Conservation (phyloP, 129 eudicot species). For the Logfia minima region DNA sequence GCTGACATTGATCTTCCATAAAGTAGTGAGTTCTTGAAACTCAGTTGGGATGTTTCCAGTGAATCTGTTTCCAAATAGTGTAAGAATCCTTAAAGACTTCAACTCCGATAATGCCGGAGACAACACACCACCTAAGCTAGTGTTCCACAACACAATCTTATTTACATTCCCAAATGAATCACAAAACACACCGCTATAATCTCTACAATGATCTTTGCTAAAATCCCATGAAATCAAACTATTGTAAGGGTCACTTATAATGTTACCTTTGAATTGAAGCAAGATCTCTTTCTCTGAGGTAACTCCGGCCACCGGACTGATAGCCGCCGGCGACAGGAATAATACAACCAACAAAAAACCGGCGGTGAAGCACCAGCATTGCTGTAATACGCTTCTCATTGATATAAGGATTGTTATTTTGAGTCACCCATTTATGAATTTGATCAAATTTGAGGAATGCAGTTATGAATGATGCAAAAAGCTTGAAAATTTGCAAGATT, state of each 20-base stretch:
- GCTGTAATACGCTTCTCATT: slow-evolving; percentile 49
- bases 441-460: slow-evolving; percentile 16
- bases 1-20: slow-evolving; percentile 94
- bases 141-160: slow-evolving; percentile 85
- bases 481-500: slow-evolving; percentile 4
- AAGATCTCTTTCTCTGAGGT: slow-evolving; percentile 69
- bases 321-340: slow-evolving; percentile 31
- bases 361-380: slow-evolving; percentile 26
- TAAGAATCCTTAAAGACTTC: slow-evolving; percentile 57
- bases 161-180: slow-evolving; percentile 74
- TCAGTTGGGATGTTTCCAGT: slow-evolving; percentile 74
- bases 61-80: slow-evolving; percentile 78
- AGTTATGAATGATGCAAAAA: neutral
- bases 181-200: slow-evolving; percentile 78
- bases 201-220: slow-evolving; percentile 62
- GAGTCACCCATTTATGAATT: slow-evolving; percentile 19
- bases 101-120: slow-evolving; percentile 72
- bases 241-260: slow-evolving; percentile 71
- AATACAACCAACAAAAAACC: slow-evolving; percentile 30
- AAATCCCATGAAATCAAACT: slow-evolving; percentile 78
- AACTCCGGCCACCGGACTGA: slow-evolving; percentile 38
- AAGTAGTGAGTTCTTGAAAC: slow-evolving; percentile 60
- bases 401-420: slow-evolving; percentile 24
- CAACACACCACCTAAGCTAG: slow-evolving; percentile 76
- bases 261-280: slow-evolving; percentile 89